Conservation (phyloP, 2,329 filamentous ascomycete species). For the Zymoseptoria pseudotritici region DNA sequence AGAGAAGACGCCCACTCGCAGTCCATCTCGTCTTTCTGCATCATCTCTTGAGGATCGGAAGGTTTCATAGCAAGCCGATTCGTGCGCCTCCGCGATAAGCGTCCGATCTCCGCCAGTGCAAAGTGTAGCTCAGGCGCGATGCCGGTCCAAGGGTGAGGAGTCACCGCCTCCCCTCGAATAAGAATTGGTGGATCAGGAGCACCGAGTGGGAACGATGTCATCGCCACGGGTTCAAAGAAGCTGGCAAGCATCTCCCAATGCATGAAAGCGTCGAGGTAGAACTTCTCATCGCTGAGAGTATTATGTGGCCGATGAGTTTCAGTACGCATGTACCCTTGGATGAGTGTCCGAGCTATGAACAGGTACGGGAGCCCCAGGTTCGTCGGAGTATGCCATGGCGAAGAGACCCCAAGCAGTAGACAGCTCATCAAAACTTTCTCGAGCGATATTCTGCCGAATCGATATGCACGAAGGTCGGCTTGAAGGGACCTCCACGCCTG, state of each 20-base stretch:
- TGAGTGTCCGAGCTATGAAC: slow-evolving; percentile 39
- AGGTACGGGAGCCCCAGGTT: slow-evolving; percentile 50
- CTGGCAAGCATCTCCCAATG: slow-evolving; percentile 55
- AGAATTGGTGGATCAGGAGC: slow-evolving; percentile 16
- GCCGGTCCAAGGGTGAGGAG: slow-evolving; percentile 45
- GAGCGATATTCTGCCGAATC: slow-evolving; percentile 29
- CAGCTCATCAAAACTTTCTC: slow-evolving; percentile 52
- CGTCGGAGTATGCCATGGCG: slow-evolving; percentile 52
- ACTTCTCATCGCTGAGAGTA: slow-evolving; percentile 24
- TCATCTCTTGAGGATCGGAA: neutral
- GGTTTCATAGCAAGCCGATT: slow-evolving; percentile 3
- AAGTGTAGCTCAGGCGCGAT: slow-evolving; percentile 39
- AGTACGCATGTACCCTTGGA: slow-evolving; percentile 37
- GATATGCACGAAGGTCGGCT: slow-evolving; percentile 41
- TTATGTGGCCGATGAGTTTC: slow-evolving; percentile 30
- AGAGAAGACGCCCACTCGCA: slow-evolving; percentile 34
- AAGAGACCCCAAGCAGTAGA: slow-evolving; percentile 52
- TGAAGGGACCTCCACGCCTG: slow-evolving; percentile 48
- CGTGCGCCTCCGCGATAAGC: slow-evolving; percentile 20
- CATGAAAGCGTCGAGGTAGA: slow-evolving; percentile 50
- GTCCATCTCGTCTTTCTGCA: slow-evolving; percentile 17
- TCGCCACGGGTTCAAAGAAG: slow-evolving; percentile 37
- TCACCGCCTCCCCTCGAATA: slow-evolving; percentile 25
- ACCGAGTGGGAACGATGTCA: slow-evolving; percentile 30
- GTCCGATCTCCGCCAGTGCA: slow-evolving; percentile 40